Base-by-base conservation (phyloP, 306 rosid species). In the Begonia peltatifolia region DNA sequence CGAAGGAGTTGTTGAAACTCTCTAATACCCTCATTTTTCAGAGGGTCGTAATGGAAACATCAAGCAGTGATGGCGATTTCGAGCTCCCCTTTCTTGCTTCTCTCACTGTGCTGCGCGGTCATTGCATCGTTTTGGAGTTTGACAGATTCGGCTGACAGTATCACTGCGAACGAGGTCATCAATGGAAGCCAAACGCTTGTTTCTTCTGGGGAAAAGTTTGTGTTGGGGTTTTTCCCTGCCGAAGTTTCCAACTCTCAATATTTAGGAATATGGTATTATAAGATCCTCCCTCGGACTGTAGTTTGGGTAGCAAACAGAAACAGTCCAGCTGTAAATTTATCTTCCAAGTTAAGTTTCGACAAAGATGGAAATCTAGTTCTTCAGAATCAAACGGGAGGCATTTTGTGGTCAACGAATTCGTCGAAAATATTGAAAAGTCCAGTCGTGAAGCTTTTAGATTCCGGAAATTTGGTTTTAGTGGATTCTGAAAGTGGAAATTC, bases 281-380 rank as follows among this genome's bases (percentile, higher is more conserved):
- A 42, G 12, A 46, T 65, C 11, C 43, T 65, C 11, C 47, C 57
- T 3, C 12, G 55, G 9, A 30, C 60, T 22, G 47, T 58, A 38
- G 62, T 78, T 47, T 74, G 84, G 84, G 80, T 78, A 17, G 84
- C 84, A 58, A 74, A 74, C 59, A 67, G 68, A 68, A 68, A 70
- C 12, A 64, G 44, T 15, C 79, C 84, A 18, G 52, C 70, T 6
- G 42, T 14, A 23, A n/a, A 52, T 48, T 41, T 64, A 36, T 42
- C 43, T 51, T 70, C 68, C 9, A 44, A 42, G 35, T 63, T 78
- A 50, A 53, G 46, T 41, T 61, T 78, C 53, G 65, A 17, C 16
- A 12, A 62, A 12, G 69, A 67, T 43, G 80, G 80, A 51, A 67
- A 55, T 6, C 76, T 78, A 9, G 25, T 67, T 11, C 67, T 78